A percentile compares a stretch with the other conserved stretches of the same genome.
Evolutionary conservation across 2,329 filamentous ascomycete species (phyloP).

Genomic region (Cladorrhinum sp.): DNA sequence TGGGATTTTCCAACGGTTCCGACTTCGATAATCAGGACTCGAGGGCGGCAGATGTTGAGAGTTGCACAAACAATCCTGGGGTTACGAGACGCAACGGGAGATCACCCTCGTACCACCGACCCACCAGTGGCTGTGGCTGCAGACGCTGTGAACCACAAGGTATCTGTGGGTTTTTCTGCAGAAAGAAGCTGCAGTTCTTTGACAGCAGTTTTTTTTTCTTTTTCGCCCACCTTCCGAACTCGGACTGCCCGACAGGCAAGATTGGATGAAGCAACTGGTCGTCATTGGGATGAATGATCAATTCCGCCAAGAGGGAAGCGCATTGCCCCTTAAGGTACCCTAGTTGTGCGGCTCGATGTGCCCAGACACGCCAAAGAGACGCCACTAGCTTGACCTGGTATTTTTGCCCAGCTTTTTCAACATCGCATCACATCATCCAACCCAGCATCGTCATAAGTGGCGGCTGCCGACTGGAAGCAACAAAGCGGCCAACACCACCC

Average conservation of each 20-base stretch:
- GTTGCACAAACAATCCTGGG: not conserved
- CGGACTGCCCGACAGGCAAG: not conserved
- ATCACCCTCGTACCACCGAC: not conserved
- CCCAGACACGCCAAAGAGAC: not conserved
- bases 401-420: constrained; percentile 1
- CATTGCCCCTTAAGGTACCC: not conserved
- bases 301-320: not conserved
- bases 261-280: not conserved
- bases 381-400: constrained; percentile 2
- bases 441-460: not conserved
- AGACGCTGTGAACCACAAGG: not conserved
- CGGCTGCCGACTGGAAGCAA: not conserved
- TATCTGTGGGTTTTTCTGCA: not conserved
- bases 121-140: not conserved
- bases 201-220: not conserved
- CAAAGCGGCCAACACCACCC: not conserved
- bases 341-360: constrained; percentile 2
- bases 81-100: not conserved
- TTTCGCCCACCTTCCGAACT: not conserved
- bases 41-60: not conserved
- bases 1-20: too few species aligned
- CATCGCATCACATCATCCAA: constrained; percentile 8
- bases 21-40: not conserved
- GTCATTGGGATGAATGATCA: not conserved
- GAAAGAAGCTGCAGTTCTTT: not conserved